These are phyloP conservation scores for Spathaspora girioi DNA, from an alignment of 805 yeast genomes.

Conservation along the genomic window DNA sequence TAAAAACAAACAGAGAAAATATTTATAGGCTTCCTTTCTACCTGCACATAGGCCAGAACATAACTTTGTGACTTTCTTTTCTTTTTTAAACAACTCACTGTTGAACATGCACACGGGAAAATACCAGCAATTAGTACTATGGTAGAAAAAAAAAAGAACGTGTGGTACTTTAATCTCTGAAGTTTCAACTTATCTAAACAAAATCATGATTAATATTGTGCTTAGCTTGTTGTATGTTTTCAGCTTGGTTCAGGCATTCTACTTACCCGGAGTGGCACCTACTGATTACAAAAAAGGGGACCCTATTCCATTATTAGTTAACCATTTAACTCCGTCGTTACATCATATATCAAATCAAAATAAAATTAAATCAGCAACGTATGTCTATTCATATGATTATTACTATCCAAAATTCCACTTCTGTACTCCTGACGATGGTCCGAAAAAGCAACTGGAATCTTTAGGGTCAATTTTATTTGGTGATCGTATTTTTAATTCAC, in stretches of 20 bases:
- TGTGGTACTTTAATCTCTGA: background rate
- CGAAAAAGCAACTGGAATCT: conserved; percentile 76
- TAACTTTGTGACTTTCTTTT: too few species aligned
- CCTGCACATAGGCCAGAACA: too few species aligned
- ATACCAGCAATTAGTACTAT: too few species aligned
- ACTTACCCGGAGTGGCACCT: conserved; percentile 95
- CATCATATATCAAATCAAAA: conserved; percentile 26
- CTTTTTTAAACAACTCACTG: too few species aligned
- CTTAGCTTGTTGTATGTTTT: conserved; percentile 15
- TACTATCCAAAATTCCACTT: conserved; percentile 81
- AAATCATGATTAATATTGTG: conserved; percentile 12
- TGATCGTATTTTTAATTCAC: conserved; percentile 91
- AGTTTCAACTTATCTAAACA: background rate
- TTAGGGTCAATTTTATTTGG: conserved; percentile 93
- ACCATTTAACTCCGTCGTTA: conserved; percentile 82
- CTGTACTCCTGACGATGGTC: conserved; percentile 70
- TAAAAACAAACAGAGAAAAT: too few species aligned
- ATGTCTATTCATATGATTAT: conserved; percentile 73
- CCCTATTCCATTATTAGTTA: conserved; percentile 72
- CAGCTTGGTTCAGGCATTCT: conserved; percentile 52
- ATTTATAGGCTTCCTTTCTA: too few species aligned
- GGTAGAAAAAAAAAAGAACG: background rate
- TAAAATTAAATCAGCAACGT: conserved; percentile 45
- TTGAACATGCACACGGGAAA: too few species aligned
- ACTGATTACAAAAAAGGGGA: conserved; percentile 78